Base-by-base conservation (phyloP, 768 basidiomycete species). In the Pleurotus salmoneostramineus region DNA sequence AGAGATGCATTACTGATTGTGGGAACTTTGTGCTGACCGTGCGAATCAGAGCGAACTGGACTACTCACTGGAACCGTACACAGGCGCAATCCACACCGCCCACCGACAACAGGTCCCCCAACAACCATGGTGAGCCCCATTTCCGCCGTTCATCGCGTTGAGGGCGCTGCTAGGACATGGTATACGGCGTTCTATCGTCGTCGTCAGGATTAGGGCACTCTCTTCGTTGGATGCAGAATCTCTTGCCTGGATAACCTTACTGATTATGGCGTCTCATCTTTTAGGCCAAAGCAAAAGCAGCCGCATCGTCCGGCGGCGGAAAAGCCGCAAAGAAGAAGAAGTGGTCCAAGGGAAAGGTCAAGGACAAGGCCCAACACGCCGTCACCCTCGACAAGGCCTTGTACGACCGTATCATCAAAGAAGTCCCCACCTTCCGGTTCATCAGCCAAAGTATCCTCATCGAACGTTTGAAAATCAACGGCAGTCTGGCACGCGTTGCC, bases 301-400 rank as follows among this genome's bases (percentile, higher is more conserved):
- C 88, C 78, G 79, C 87, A 69, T 76, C 91, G 64, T 77, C 86
- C 50, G 76, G 83, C 63, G 88, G 89, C 64, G 89, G 91, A 71
- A 94, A 94, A 74, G 77, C 89, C 69, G 93, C 91, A 62, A 98
- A 98, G 85, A 98, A 98, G 86, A 98, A 98, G 93, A 98, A 98
- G 85, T 98, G 95, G 95, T 97, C 93, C 67, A 98, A 98, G 85
- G 97, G 97, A 73, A 98, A 98, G 81, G 97, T 99, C 76, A 99
- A 99, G 89, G 97, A 99, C 81, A 99, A 98, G 88, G 93, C 96
- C 69, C 88, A 92, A 71, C 95, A 98, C 84, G 84, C 93, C 67
- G 95, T 98, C 75, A 80, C 87, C 65, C 87, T 96, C 69, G 96
- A 98, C 83, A 96, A 98, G 82, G 64, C 87, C 56, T 91, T 89